These are phyloP conservation scores for Neurospora crassa DNA, from an alignment of 2,329 filamentous ascomycete species.

Conservation along the genomic window DNA sequence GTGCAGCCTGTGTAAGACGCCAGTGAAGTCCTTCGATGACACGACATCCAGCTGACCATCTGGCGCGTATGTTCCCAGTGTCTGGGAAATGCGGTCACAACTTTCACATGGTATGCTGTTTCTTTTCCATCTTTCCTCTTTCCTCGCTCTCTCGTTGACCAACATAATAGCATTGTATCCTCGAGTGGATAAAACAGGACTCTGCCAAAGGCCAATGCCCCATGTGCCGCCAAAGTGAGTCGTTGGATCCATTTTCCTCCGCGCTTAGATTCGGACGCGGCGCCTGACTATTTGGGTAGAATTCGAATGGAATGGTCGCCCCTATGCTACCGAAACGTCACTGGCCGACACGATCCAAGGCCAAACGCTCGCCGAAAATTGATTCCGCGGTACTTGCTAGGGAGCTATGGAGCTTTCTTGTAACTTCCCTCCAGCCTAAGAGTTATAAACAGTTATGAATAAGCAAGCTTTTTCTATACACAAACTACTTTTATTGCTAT, in stretches of 20 bases:
- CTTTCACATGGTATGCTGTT: conserved; percentile 73
- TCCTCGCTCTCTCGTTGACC: neutral
- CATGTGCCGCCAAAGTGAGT: conserved; percentile 89
- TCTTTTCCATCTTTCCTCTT: neutral
- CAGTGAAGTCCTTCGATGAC: neutral
- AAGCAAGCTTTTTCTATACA: neutral
- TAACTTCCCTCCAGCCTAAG: neutral
- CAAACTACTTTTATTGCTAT: neutral
- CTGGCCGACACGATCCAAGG: conserved; percentile 7
- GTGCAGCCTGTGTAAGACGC: conserved; percentile 69
- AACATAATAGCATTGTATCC: conserved; percentile 71
- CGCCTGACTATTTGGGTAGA: conserved; percentile 12
- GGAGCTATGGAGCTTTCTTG: neutral
- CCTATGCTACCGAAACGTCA: conserved; percentile 11
- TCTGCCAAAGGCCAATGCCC: conserved; percentile 88
- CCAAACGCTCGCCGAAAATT: neutral
- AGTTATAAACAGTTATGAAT: no score
- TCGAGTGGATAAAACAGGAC: conserved; percentile 93
- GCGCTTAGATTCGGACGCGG: neutral
- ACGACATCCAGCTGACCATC: conserved; percentile 4
- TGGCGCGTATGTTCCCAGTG: conserved; percentile 42
- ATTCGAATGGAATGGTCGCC: conserved; percentile 25
- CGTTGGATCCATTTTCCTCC: neutral
- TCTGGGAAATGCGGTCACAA: conserved; percentile 95
- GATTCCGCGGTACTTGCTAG: neutral